Evolutionary conservation across 345 rosid genomes (phyloP).

Genomic region (Eucalyptus polybractea): DNA sequence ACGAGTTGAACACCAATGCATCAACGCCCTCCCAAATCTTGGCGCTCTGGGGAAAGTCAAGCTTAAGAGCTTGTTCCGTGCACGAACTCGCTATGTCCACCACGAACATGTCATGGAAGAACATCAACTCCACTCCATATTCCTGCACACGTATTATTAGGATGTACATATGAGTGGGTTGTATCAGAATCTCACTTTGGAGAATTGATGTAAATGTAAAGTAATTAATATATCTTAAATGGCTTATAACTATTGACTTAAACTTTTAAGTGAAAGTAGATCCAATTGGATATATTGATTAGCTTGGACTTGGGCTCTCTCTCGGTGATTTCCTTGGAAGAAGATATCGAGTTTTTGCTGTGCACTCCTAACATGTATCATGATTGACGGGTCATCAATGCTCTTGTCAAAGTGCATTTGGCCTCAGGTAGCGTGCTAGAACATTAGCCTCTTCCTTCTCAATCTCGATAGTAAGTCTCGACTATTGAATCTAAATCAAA

Average conservation of each 20-base stretch:
- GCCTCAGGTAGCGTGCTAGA: constrained; percentile 16
- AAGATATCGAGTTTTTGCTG: too few relatives aligned
- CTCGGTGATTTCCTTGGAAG: too few relatives aligned
- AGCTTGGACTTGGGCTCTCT: rapidly evolving
- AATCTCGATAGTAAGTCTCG: constrained; percentile 4
- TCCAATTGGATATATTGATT: rapidly evolving
- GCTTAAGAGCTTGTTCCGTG: constrained; percentile 27
- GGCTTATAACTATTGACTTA: too few relatives aligned
- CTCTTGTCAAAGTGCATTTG: not conserved
- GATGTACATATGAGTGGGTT: too few relatives aligned
- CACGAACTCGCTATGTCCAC: constrained; percentile 37
- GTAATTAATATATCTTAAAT: too few relatives aligned
- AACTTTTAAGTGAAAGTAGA: too few relatives aligned
- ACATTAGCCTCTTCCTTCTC: constrained; percentile 28
- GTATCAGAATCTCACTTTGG: rapidly evolving
- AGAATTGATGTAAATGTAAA: too few relatives aligned
- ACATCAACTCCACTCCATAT: not conserved
- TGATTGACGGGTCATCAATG: too few relatives aligned
- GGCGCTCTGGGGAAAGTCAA: constrained; percentile 32
- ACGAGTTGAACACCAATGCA: constrained; percentile 52
- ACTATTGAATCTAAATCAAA: constrained; percentile 9
- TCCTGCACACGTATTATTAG: not conserved
- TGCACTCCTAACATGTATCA: too few relatives aligned
- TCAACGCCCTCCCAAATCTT: constrained; percentile 43
- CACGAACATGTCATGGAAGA: constrained; percentile 48